These are phyloP conservation scores for Hanseniaspora sp. DNA, from an alignment of 1,139 yeast genomes.

Conservation along the genomic window DNA sequence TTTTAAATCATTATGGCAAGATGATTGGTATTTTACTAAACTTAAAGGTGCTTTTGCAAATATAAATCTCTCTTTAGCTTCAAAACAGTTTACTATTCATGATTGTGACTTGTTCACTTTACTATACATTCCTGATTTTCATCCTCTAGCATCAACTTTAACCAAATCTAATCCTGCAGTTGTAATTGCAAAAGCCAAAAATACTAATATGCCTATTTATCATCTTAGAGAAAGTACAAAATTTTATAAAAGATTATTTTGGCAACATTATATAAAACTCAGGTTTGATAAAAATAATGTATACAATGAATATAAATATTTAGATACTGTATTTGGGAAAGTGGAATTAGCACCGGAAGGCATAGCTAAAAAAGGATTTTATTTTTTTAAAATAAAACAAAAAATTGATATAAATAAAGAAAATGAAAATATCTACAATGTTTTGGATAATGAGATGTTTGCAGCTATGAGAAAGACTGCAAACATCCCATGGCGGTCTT, in stretches of 20 bases:
- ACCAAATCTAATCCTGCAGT: conserved; percentile 41
- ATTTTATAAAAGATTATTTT: conserved; percentile 15
- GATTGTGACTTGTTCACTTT: conserved; percentile 29
- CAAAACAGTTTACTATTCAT: conserved; percentile 18
- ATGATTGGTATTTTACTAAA: not conserved
- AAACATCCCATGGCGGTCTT: not conserved
- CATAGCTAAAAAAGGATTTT: conserved; percentile 5
- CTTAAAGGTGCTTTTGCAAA: not conserved
- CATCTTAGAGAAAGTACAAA: conserved; percentile 17
- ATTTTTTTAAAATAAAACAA: not conserved
- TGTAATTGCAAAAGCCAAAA: conserved; percentile 21
- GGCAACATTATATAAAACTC: conserved; percentile 8
- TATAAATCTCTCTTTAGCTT: not conserved
- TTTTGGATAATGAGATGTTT: not conserved
- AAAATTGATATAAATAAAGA: not conserved
- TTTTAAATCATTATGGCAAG: not conserved
- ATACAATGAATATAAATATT: not conserved
- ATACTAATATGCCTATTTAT: conserved; percentile 26
- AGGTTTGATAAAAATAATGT: conserved; percentile 4
- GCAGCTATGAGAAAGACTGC: not conserved
- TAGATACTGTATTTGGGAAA: not conserved
- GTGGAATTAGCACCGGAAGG: not conserved
- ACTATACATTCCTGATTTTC: conserved; percentile 38
- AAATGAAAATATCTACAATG: not conserved
- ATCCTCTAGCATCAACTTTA: conserved; percentile 37